These are phyloP conservation scores for Moelleriella libera DNA, from an alignment of 2,329 filamentous ascomycete genomes.

Conservation along the genomic window DNA sequence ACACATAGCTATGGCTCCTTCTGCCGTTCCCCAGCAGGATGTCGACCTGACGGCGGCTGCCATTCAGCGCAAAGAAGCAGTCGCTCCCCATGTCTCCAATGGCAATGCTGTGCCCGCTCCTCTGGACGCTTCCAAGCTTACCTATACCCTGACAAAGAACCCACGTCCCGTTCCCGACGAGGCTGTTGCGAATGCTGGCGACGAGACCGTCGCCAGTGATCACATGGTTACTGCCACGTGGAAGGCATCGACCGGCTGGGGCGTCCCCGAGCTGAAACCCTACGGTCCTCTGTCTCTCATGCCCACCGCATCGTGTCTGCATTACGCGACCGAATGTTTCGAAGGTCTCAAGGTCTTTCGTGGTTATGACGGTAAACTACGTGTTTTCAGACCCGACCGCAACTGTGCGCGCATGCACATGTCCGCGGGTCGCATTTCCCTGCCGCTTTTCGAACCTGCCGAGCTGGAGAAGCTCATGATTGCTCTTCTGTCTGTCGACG, in stretches of 20 bases:
- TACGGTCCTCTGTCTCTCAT: constrained; percentile 67
- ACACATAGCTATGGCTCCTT: constrained; percentile 27
- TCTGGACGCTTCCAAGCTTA: constrained; percentile 49
- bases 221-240: constrained; percentile 75
- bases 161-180: constrained; percentile 39
- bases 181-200: constrained; percentile 28
- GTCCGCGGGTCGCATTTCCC: constrained; percentile 51
- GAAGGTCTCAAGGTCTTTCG: constrained; percentile 75
- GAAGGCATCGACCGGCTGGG: constrained; percentile 55
- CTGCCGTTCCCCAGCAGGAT: constrained; percentile 30
- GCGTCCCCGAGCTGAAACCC: constrained; percentile 56
- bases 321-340: constrained; percentile 88
- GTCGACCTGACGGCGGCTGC: constrained; percentile 37
- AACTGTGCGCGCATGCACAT: constrained; percentile 54
- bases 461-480: constrained; percentile 64
- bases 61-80: constrained; percentile 33
- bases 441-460: constrained; percentile 57
- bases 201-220: constrained; percentile 55
- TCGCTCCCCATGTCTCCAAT: constrained; percentile 17
- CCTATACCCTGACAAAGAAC: constrained; percentile 33
- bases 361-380: constrained; percentile 59
- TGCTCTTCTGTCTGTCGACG: constrained; percentile 58
- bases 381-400: constrained; percentile 62
- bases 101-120: constrained; percentile 35
- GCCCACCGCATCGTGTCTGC: constrained; percentile 67